These are phyloP conservation scores for Pachyrhizus erosus DNA, from an alignment of 306 rosid species.

Conservation along the genomic window DNA sequence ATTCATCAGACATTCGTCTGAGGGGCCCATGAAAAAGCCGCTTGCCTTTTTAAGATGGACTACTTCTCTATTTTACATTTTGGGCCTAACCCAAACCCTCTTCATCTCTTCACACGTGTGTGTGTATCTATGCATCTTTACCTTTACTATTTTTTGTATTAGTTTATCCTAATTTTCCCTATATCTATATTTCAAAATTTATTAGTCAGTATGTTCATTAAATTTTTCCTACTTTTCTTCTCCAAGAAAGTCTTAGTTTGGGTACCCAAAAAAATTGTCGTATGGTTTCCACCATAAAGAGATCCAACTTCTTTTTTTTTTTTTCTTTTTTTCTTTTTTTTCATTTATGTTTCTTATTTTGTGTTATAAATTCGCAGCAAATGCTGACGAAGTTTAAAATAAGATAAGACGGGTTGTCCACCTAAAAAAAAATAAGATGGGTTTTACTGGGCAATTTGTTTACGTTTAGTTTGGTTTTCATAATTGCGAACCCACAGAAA, in stretches of 20 bases:
- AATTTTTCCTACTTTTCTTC: background rate
- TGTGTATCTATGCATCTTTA: background rate
- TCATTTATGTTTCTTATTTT: no score
- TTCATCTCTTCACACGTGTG: constrained; percentile 19
- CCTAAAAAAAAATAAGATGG: background rate
- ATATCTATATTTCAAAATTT: background rate
- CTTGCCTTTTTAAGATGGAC: constrained; percentile 42
- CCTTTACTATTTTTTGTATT: background rate
- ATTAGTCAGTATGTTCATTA: background rate
- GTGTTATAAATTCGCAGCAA: background rate
- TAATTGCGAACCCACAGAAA: no score
- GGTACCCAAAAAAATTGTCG: background rate
- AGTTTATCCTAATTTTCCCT: background rate
- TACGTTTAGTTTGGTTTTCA: no score
- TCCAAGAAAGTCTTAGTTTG: background rate
- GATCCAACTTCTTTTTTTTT: no score
- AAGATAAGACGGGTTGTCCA: background rate
- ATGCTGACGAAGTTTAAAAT: background rate
- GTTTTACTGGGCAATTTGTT: background rate
- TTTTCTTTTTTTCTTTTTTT: no score
- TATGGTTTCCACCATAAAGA: background rate
- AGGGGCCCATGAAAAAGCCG: constrained; percentile 42
- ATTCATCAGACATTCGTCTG: constrained; percentile 44
- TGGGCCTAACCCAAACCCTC: constrained; percentile 27
- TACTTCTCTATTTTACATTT: background rate